Conservation (phyloP, 805 yeast genomes). For the Cyberlindnera lachancei region DNA sequence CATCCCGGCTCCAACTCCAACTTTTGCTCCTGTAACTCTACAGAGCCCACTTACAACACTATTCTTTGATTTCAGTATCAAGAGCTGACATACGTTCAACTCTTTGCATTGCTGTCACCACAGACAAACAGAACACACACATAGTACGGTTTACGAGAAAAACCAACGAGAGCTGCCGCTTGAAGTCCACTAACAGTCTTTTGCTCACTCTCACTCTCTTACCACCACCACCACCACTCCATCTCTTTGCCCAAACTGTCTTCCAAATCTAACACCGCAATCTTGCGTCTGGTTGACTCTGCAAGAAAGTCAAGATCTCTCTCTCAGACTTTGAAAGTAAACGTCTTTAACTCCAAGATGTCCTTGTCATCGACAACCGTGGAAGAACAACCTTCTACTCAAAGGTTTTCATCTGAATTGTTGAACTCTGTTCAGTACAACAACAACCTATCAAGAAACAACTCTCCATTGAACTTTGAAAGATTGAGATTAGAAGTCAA, state of each 20-base stretch:
- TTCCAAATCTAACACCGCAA: slow-evolving; percentile 8
- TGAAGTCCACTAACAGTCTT: slow-evolving; percentile 20
- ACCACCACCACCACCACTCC: no score
- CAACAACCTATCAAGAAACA: no score
- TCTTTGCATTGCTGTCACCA: no score
- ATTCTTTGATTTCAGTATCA: no score
- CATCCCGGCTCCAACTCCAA: no score
- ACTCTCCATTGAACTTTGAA: slow-evolving; percentile 6
- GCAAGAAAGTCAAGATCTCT: slow-evolving; percentile 16
- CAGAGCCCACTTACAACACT: no score
- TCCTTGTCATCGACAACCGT: slow-evolving; percentile 11
- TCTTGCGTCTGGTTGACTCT: slow-evolving; percentile 20
- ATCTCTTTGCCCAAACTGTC: no score
- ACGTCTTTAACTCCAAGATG: slow-evolving; percentile 12
- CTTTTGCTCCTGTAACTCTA: no score
- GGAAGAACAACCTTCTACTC: slow-evolving; percentile 3
- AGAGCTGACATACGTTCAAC: no score
- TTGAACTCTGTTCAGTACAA: slow-evolving; percentile 4
- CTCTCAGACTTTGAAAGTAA: slow-evolving; percentile 1
- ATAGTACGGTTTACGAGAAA: no score
- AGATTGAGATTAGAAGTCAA: slow-evolving; percentile 4
- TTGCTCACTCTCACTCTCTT: slow-evolving; percentile 1
- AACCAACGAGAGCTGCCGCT: slow-evolving; percentile 46
- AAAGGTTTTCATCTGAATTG: background rate
- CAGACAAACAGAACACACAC: no score